These are phyloP conservation scores for Globisporangium alternatum DNA, from an alignment of 352 stramenopile genomes.

Conservation along the genomic window DNA sequence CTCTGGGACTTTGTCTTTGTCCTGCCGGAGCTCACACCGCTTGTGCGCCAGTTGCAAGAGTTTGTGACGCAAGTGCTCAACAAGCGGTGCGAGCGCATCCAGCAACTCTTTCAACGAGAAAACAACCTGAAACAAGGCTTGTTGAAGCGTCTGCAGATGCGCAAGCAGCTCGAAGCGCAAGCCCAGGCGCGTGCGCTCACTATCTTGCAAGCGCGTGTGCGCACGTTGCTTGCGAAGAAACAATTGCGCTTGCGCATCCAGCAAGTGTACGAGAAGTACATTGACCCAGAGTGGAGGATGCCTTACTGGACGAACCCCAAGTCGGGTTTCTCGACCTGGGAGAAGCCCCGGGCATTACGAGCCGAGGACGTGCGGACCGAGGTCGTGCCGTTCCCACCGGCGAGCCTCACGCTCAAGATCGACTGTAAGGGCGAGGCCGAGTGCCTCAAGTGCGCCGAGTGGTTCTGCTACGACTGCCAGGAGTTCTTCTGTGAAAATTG, in stretches of 20 bases:
- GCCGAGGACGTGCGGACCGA: slow-evolving; percentile 53
- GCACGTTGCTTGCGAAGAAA: slow-evolving; percentile 32
- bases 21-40: slow-evolving; percentile 23
- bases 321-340: slow-evolving; percentile 67
- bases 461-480: slow-evolving; percentile 56
- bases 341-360: slow-evolving; percentile 45
- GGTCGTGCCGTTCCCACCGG: slow-evolving; percentile 41
- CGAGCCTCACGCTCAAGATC: slow-evolving; percentile 35
- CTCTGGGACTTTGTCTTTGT: slow-evolving; percentile 43
- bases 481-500: slow-evolving; percentile 54
- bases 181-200: slow-evolving; percentile 23
- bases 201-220: slow-evolving; percentile 31
- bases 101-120: slow-evolving; percentile 29
- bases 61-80: slow-evolving; percentile 26
- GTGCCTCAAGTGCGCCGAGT: slow-evolving; percentile 51
- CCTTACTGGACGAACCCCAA: slow-evolving; percentile 75
- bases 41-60: slow-evolving; percentile 15
- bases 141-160: slow-evolving; percentile 21
- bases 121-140: slow-evolving; percentile 25
- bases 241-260: slow-evolving; percentile 31
- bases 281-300: slow-evolving; percentile 55
- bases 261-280: slow-evolving; percentile 64
- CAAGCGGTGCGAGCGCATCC: slow-evolving; percentile 25
- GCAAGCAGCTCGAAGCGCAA: slow-evolving; percentile 18
- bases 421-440: slow-evolving; percentile 37